Evolutionary conservation across 306 rosid genomes (phyloP).

Genomic region (Castanopsis chinensis): DNA sequence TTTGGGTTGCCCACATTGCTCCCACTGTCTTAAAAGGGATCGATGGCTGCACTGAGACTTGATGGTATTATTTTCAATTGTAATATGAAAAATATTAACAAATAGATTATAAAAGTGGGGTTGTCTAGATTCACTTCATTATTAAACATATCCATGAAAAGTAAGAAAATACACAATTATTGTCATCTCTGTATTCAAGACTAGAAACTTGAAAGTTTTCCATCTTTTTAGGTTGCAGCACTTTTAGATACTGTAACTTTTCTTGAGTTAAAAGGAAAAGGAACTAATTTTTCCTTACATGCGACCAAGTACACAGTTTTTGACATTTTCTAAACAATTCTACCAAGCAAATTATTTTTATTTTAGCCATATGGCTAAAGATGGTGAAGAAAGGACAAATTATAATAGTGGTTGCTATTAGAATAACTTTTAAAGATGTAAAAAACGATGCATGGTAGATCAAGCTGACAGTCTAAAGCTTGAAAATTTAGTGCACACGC

Average conservation of each 20-base stretch:
- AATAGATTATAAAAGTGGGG: not conserved
- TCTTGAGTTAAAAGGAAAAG: not conserved
- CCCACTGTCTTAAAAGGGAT: slow-evolving; percentile 85
- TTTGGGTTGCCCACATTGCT: slow-evolving; percentile 83
- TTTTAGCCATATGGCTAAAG: not conserved
- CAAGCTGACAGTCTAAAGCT: not conserved
- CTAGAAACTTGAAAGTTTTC: not conserved
- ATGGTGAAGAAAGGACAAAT: not conserved
- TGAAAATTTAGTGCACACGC: not conserved
- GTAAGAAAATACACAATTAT: slow-evolving; percentile 2
- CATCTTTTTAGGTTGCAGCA: not conserved
- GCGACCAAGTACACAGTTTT: not conserved
- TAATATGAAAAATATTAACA: not conserved
- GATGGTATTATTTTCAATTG: not conserved
- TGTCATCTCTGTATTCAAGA: slow-evolving; percentile 6
- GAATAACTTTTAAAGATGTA: not conserved
- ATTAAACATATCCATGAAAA: not conserved
- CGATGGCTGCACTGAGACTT: slow-evolving; percentile 47
- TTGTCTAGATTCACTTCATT: not conserved
- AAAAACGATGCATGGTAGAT: not conserved
- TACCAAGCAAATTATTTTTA: not conserved
- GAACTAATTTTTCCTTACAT: not conserved
- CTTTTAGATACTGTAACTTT: not conserved
- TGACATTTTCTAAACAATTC: not conserved
- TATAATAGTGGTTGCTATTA: not conserved